These are phyloP conservation scores for Thermothielavioides terrestris DNA, from an alignment of 495 filamentous ascomycete species.

Conservation along the genomic window DNA sequence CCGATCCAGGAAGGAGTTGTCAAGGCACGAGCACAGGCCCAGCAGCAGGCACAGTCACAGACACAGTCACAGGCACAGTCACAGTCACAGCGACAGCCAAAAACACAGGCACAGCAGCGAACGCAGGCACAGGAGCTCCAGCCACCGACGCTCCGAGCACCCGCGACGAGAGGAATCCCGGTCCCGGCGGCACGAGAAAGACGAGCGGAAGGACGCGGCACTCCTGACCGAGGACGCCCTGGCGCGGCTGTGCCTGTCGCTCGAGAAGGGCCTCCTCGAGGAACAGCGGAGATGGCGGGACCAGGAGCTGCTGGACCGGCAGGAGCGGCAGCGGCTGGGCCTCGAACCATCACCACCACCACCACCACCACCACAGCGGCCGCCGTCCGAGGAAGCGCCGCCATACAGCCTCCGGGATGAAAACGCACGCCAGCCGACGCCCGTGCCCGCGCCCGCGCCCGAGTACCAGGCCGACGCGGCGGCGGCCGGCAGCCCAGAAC, in stretches of 20 bases:
- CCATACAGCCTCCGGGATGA: not conserved
- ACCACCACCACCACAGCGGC: too few species aligned
- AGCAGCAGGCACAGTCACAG: too few species aligned
- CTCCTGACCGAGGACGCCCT: conserved; percentile 1
- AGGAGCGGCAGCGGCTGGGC: not conserved
- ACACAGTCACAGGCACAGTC: not conserved
- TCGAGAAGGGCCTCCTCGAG: conserved; percentile 5
- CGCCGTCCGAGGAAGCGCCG: not conserved
- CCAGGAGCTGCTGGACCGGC: not conserved
- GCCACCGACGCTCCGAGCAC: not conserved
- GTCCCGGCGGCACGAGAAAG: not conserved
- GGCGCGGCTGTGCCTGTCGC: conserved; percentile 1
- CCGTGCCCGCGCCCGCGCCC: not conserved
- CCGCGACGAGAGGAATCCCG: not conserved
- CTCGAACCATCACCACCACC: not conserved
- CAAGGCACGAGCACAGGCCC: conserved; percentile 6
- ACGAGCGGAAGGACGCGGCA: not conserved
- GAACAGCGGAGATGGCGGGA: not conserved
- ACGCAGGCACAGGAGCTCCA: not conserved
- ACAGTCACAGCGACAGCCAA: not conserved
- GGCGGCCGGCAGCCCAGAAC: not conserved
- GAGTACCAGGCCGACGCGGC: not conserved
- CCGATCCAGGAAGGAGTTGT: not conserved
- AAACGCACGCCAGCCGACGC: not conserved
- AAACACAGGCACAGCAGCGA: not conserved